A percentile compares a stretch with the other conserved stretches of the same genome.
phyloP scores from a whole-genome alignment of 176 grass and related monocot genomes.

The Triticum monococcum region DNA sequence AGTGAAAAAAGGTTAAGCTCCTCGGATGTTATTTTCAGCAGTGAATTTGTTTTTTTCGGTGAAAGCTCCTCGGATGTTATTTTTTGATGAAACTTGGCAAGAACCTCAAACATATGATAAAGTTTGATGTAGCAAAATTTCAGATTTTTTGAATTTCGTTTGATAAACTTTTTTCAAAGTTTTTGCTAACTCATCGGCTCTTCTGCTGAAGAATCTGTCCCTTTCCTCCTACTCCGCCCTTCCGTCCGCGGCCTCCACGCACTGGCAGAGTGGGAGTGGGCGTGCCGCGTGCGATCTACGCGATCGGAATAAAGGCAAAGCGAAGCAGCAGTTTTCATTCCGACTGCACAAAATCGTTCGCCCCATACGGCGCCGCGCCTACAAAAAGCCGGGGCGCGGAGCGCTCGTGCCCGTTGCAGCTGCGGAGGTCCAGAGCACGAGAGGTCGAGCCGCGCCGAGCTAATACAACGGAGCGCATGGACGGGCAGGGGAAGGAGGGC shows the following conservation, averaged over 20 bases:
- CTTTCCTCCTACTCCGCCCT: no score
- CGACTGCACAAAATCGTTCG: conserved; percentile 12
- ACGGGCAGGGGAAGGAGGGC: conserved; percentile 4
- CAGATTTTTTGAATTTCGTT: no score
- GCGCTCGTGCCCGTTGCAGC: background rate
- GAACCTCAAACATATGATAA: no score
- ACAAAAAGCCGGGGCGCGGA: conserved; percentile 26
- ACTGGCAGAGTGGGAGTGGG: background rate
- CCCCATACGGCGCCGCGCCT: conserved; percentile 25
- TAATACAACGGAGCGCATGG: background rate
- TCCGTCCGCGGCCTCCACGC: background rate
- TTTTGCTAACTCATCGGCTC: no score
- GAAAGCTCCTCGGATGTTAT: no score
- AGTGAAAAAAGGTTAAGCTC: background rate
- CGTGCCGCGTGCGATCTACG: conserved; percentile 47
- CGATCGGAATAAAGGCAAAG: conserved; percentile 16
- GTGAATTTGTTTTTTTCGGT: no score
- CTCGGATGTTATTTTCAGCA: no score
- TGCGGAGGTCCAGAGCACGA: background rate
- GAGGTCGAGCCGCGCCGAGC: background rate
- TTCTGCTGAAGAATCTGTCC: no score
- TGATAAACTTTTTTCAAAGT: no score
- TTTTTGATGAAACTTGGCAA: no score
- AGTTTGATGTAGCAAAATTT: no score
- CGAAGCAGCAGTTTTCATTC: background rate